Conservation (phyloP, 2,329 filamentous ascomycete species). For the Trichophyton mentagrophytes region DNA sequence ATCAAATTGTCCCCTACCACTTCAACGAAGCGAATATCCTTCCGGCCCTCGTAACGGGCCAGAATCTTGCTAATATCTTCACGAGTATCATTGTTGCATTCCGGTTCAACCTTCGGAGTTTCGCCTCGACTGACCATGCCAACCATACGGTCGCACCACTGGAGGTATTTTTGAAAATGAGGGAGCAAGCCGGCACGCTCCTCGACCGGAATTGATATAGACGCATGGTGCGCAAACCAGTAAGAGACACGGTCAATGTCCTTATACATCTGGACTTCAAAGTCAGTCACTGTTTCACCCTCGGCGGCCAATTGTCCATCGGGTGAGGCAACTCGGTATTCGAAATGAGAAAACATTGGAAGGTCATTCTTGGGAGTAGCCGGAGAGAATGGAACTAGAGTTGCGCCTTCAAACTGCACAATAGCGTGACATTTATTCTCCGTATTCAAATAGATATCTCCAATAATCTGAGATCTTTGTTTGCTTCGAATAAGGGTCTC, state of each 20-base stretch:
- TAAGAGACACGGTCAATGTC: background rate
- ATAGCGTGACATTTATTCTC: background rate
- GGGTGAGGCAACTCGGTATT: background rate
- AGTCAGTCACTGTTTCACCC: background rate
- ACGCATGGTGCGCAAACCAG: background rate
- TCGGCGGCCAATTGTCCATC: background rate
- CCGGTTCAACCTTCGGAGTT: background rate
- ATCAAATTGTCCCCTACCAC: constrained; percentile 22
- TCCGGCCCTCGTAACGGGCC: background rate
- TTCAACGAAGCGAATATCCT: constrained; percentile 1
- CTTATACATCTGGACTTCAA: background rate
- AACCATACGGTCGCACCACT: background rate
- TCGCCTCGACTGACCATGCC: background rate
- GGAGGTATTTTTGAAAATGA: background rate
- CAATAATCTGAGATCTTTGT: background rate
- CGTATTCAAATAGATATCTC: background rate
- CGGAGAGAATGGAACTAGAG: background rate
- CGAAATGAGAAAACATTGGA: background rate
- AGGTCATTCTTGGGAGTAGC: background rate
- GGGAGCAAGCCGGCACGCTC: background rate
- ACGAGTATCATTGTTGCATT: background rate
- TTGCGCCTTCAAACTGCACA: background rate
- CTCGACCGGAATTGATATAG: background rate
- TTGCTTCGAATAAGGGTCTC: background rate
- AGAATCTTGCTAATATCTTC: background rate